Percentiles rank a stretch among this genome's conserved stretches.
Evolutionary conservation across 257 asterid species (phyloP).

Genomic region (Gentiana macrophylla): DNA sequence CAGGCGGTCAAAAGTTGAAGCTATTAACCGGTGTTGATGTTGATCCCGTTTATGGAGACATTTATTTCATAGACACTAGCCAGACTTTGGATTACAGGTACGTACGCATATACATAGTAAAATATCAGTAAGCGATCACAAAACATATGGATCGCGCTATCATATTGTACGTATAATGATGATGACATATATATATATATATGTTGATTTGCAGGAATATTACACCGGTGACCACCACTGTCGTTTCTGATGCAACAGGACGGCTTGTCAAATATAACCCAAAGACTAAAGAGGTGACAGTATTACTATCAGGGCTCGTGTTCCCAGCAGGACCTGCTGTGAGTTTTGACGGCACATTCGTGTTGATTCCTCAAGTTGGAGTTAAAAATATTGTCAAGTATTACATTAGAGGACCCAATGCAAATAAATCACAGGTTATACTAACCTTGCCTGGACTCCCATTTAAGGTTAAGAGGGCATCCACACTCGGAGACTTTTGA

Average conservation of each 20-base stretch:
- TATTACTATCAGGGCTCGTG: slow-evolving; percentile 24
- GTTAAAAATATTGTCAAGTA: slow-evolving; percentile 23
- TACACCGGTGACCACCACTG: no score
- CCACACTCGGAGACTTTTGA: slow-evolving; percentile 28
- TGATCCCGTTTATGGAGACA: slow-evolving; percentile 17
- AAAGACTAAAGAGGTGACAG: neutral
- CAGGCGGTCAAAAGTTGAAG: no score
- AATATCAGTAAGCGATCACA: no score
- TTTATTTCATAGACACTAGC: slow-evolving; percentile 7
- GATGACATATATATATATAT: no score
- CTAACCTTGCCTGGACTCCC: slow-evolving; percentile 24
- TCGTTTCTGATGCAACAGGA: neutral
- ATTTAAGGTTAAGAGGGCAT: slow-evolving; percentile 16
- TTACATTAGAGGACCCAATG: slow-evolving; percentile 31
- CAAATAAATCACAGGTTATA: slow-evolving; percentile 22
- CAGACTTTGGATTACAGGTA: no score
- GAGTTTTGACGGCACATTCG: slow-evolving; percentile 19
- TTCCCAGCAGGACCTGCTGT: no score
- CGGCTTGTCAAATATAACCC: no score
- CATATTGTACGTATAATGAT: no score
- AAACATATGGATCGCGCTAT: no score
- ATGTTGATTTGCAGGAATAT: no score
- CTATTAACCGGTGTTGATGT: slow-evolving; percentile 21
- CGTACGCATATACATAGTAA: no score
- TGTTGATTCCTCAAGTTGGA: no score